Conservation (phyloP, 352 stramenopile species). For the Phytophthora macrochlamydospora region DNA sequence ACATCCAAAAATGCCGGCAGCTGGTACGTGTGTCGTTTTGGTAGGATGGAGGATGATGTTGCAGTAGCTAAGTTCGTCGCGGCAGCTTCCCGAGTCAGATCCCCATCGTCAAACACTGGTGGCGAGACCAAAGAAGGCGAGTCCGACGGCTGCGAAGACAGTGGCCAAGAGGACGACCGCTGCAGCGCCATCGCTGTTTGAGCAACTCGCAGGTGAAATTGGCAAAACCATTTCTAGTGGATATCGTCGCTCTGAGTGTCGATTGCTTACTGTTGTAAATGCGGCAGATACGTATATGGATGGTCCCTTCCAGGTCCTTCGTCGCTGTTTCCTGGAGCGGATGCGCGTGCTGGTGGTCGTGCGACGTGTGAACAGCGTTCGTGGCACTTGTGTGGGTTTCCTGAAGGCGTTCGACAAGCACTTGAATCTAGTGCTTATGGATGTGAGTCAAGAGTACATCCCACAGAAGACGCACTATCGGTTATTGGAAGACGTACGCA, state of each 20-base stretch:
- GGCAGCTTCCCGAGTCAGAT: slow-evolving; percentile 71
- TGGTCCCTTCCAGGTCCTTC: slow-evolving; percentile 87
- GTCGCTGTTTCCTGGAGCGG: slow-evolving; percentile 78
- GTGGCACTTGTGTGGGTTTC: slow-evolving; percentile 90
- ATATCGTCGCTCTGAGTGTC: too few relatives aligned
- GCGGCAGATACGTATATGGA: slow-evolving; percentile 70
- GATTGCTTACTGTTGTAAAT: slow-evolving; percentile 1
- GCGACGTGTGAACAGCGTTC: slow-evolving; percentile 90
- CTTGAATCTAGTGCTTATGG: slow-evolving; percentile 93
- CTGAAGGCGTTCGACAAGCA: slow-evolving; percentile 96
- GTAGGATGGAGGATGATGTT: not conserved
- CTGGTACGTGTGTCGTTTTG: slow-evolving; percentile 43
- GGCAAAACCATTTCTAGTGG: too few relatives aligned
- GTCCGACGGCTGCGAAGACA: slow-evolving; percentile 8
- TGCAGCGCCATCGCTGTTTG: slow-evolving; percentile 46
- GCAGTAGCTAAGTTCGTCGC: not conserved
- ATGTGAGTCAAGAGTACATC: slow-evolving; percentile 87
- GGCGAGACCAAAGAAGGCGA: slow-evolving; percentile 35
- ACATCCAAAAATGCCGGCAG: slow-evolving; percentile 86
- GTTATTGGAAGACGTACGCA: slow-evolving; percentile 39
- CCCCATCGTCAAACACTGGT: slow-evolving; percentile 53
- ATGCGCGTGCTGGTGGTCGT: slow-evolving; percentile 87
- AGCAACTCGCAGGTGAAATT: slow-evolving; percentile 55
- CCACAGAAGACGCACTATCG: slow-evolving; percentile 37
- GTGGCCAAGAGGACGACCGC: slow-evolving; percentile 11